phyloP scores from a whole-genome alignment of 1,284 basidiomycete species.

The Heterobasidion annosum region DNA sequence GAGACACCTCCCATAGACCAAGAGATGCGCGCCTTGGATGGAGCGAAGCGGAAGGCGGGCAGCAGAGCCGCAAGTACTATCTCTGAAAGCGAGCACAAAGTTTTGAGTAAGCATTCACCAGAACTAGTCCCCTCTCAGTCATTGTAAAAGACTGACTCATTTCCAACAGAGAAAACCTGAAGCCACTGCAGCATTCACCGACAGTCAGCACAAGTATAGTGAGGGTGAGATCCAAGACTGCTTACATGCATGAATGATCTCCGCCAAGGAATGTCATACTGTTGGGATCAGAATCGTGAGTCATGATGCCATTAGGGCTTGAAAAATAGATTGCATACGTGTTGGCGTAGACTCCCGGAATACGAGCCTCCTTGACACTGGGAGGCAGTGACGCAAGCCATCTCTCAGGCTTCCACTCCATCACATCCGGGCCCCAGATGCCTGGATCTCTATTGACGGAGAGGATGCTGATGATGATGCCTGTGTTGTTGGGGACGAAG shows the following conservation, averaged over 20 bases:
- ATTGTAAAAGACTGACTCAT: background rate
- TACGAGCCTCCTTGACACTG: background rate
- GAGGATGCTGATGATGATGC: background rate
- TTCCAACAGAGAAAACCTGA: slow-evolving; percentile 2
- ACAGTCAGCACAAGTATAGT: background rate
- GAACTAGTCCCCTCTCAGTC: background rate
- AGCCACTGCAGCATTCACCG: background rate
- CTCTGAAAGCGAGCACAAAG: background rate
- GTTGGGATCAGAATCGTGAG: background rate
- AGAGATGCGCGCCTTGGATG: background rate
- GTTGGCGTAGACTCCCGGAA: slow-evolving; percentile 3
- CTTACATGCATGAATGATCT: slow-evolving; percentile 2
- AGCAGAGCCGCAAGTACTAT: background rate
- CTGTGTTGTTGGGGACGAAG: background rate
- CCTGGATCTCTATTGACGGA: background rate
- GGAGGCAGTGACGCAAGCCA: slow-evolving; percentile 1
- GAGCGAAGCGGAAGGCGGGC: background rate
- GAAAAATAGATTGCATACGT: background rate
- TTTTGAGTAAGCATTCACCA: background rate
- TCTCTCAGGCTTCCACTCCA: slow-evolving; percentile 3
- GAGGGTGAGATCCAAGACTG: background rate
- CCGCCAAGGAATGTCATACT: slow-evolving; percentile 8
- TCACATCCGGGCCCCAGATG: slow-evolving; percentile 3
- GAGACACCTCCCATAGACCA: background rate
- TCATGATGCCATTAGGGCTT: background rate